Percentiles rank a stretch among this genome's conserved stretches.
These are phyloP conservation scores for Fusarium sacchari DNA, from an alignment of 2,329 filamentous ascomycete species.

Conservation along the genomic window DNA sequence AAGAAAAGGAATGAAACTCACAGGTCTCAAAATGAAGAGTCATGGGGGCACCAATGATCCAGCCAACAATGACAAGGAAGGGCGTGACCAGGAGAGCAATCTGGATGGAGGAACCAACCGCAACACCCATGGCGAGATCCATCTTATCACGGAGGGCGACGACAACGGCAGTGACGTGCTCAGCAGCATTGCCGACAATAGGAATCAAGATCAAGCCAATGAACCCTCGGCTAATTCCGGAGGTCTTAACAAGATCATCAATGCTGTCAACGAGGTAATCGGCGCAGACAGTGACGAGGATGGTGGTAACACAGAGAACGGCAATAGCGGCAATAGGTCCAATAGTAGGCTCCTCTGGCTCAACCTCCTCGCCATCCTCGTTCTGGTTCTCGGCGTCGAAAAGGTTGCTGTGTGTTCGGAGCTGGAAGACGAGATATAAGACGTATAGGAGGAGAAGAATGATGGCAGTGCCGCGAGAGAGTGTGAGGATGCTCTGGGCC, in stretches of 20 bases:
- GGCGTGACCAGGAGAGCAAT: slow-evolving; percentile 85
- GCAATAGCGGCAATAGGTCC: slow-evolving; percentile 70
- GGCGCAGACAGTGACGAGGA: slow-evolving; percentile 78
- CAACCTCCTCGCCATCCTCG: slow-evolving; percentile 52
- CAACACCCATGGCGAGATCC: slow-evolving; percentile 79
- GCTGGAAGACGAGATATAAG: slow-evolving; percentile 81
- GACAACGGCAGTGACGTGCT: slow-evolving; percentile 84
- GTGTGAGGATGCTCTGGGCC: slow-evolving; percentile 69
- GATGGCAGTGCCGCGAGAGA: slow-evolving; percentile 80
- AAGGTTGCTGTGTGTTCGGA: slow-evolving; percentile 76
- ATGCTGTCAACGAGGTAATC: slow-evolving; percentile 83
- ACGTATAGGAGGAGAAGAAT: slow-evolving; percentile 80
- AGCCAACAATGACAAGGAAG: slow-evolving; percentile 81
- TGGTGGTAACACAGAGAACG: slow-evolving; percentile 75
- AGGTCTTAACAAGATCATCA: slow-evolving; percentile 74
- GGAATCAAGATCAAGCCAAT: slow-evolving; percentile 83
- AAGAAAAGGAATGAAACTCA: slow-evolving; percentile 38
- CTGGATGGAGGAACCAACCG: slow-evolving; percentile 84
- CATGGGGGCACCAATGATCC: slow-evolving; percentile 79
- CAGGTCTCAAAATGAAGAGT: slow-evolving; percentile 79
- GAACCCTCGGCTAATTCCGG: slow-evolving; percentile 81
- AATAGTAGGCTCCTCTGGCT: slow-evolving; percentile 62
- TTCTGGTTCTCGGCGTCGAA: slow-evolving; percentile 67
- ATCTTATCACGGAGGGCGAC: slow-evolving; percentile 83
- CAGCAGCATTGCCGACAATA: slow-evolving; percentile 82